Conservation (phyloP, 1,284 basidiomycete genomes). For the Apiotrichum domesticum region DNA sequence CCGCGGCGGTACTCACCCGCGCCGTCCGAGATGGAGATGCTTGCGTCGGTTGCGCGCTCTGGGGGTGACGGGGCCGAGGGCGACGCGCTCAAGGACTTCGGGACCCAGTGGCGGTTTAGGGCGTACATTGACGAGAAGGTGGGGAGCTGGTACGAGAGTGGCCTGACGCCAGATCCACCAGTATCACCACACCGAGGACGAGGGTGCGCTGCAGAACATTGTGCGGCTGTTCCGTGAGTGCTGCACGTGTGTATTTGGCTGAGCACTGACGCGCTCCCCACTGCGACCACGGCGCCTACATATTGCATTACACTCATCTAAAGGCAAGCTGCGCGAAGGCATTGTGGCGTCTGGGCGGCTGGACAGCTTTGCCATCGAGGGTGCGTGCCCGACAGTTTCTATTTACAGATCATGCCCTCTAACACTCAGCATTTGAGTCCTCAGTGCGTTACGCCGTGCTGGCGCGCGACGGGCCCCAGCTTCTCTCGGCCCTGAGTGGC, state of each 20-base stretch:
- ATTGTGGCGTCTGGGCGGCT: constrained; percentile 38
- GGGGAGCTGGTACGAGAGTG: constrained; percentile 4
- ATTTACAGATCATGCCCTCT: background rate
- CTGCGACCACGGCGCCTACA: too few relatives aligned
- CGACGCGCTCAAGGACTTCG: constrained; percentile 43
- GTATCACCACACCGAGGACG: constrained; percentile 22
- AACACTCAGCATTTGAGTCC: constrained; percentile 36
- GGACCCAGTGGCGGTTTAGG: constrained; percentile 35
- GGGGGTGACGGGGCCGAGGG: constrained; percentile 42
- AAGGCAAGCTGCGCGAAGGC: constrained; percentile 46
- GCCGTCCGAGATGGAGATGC: constrained; percentile 32
- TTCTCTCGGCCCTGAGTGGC: constrained; percentile 36
- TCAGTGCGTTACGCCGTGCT: constrained; percentile 38
- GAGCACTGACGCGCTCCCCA: background rate
- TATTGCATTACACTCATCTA: background rate
- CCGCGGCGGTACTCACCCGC: background rate
- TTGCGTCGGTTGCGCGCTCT: constrained; percentile 35
- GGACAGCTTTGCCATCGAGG: constrained; percentile 43
- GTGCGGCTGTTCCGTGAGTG: constrained; percentile 38
- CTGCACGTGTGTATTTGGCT: background rate
- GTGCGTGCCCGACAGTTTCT: constrained; percentile 16
- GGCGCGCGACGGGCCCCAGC: constrained; percentile 33
- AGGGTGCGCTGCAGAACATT: constrained; percentile 37
- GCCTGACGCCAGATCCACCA: constrained; percentile 6
- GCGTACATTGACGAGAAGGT: constrained; percentile 41